Percentiles rank a stretch among this genome's conserved stretches.
Evolutionary conservation across 2,329 filamentous ascomycete species (phyloP).

Genomic region (Ophioceras dolichostomum): DNA sequence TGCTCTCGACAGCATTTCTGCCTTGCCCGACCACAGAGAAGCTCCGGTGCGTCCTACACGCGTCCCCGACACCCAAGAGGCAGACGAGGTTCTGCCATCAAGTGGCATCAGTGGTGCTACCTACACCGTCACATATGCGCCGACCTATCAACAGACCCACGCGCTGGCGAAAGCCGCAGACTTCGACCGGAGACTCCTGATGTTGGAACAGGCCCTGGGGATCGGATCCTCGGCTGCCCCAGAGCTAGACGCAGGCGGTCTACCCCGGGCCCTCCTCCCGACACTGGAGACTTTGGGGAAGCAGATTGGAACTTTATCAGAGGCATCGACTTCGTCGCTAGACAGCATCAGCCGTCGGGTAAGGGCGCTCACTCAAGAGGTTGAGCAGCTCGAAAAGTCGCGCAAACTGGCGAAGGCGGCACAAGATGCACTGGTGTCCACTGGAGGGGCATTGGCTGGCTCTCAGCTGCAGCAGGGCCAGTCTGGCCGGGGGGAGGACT

Average conservation of each 20-base stretch:
- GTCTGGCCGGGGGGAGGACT: conserved; percentile 27
- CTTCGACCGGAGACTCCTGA: conserved; percentile 70
- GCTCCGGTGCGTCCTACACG: conserved; percentile 15
- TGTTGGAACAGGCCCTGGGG: conserved; percentile 72
- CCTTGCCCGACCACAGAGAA: conserved; percentile 13
- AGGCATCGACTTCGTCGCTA: conserved; percentile 59
- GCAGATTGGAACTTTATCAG: conserved; percentile 64
- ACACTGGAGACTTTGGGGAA: conserved; percentile 70
- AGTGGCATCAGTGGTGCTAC: conserved; percentile 25
- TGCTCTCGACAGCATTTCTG: conserved; percentile 54
- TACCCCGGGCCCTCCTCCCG: conserved; percentile 62
- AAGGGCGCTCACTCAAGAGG: conserved; percentile 57
- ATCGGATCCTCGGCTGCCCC: conserved; percentile 58
- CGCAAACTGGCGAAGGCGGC: conserved; percentile 49
- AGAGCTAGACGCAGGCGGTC: conserved; percentile 42
- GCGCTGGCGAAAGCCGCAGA: conserved; percentile 71
- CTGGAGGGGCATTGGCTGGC: conserved; percentile 20
- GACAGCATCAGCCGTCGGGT: conserved; percentile 61
- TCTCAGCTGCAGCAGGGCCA: conserved; percentile 19
- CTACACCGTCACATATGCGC: conserved; percentile 54
- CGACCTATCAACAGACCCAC: conserved; percentile 53
- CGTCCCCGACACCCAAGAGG: too few species aligned
- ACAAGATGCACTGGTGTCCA: conserved; percentile 39
- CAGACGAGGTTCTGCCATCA: not conserved
- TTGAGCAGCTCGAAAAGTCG: conserved; percentile 57